Evolutionary conservation across 2,329 filamentous ascomycete genomes (phyloP).

Genomic region (Sporothrix curviconia): DNA sequence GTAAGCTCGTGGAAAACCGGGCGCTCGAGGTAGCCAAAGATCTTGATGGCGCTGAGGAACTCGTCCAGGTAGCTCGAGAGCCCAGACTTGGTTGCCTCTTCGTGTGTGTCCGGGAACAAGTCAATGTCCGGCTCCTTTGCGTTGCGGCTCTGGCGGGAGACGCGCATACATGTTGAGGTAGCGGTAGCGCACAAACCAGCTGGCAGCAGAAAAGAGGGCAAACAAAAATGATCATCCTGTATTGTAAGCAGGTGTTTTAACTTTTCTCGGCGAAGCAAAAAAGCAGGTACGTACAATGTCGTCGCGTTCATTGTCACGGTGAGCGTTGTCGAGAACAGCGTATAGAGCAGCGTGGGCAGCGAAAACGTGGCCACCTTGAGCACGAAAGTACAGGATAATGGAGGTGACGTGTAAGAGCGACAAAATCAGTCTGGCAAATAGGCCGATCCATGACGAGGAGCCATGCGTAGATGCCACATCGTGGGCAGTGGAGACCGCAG

Average conservation of each 20-base stretch:
- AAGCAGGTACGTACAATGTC: conserved; percentile 66
- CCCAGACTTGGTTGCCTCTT: conserved; percentile 82
- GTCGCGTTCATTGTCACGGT: conserved; percentile 99
- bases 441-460: conserved; percentile 50
- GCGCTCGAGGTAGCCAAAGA: conserved; percentile 93
- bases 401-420: conserved; percentile 50
- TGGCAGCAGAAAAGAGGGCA: conserved; percentile 73
- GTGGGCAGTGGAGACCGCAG: conserved; percentile 34
- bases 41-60: conserved; percentile 96
- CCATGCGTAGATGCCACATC: conserved; percentile 32
- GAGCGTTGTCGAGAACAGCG: conserved; percentile 81
- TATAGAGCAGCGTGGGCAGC: conserved; percentile 81
- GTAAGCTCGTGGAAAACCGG: conserved; percentile 98
- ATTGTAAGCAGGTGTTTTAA: neutral
- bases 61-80: conserved; percentile 96
- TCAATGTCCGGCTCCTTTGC: conserved; percentile 95
- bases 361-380: conserved; percentile 84
- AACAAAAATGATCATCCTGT: conserved; percentile 69
- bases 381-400: conserved; percentile 64
- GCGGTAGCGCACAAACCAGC: conserved; percentile 91
- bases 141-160: conserved; percentile 85
- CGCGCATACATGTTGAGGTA: conserved; percentile 96
- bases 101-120: conserved; percentile 86
- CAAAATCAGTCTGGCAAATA: conserved; percentile 50
- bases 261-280: no score